phyloP scores from a whole-genome alignment of 2,329 filamentous ascomycete genomes.

The Venturia effusa region DNA sequence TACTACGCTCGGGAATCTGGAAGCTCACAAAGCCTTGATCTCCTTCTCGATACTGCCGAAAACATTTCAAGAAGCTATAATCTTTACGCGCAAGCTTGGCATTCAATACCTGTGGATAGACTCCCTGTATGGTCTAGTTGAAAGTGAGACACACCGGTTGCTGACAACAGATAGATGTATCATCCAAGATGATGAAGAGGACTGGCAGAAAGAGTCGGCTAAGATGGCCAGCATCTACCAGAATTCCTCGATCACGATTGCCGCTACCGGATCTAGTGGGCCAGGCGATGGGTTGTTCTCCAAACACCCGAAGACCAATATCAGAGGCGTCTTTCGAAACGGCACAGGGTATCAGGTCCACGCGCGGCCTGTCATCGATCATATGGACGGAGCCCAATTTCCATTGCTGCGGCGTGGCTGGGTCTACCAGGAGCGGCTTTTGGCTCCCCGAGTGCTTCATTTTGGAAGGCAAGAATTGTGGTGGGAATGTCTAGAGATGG shows the following conservation, averaged over 20 bases:
- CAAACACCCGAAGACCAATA: background rate
- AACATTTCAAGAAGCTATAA: conserved; percentile 25
- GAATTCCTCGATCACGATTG: conserved; percentile 17
- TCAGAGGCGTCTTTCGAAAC: background rate
- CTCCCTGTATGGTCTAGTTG: conserved; percentile 12
- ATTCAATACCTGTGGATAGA: conserved; percentile 28
- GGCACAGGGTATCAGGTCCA: conserved; percentile 6
- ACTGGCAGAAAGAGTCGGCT: conserved; percentile 19
- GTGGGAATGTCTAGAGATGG: conserved; percentile 11
- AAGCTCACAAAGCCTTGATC: conserved; percentile 12
- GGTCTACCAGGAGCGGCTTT: conserved; percentile 12
- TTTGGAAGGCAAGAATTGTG: conserved; percentile 8
- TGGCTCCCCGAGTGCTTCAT: conserved; percentile 11
- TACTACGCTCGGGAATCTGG: conserved; percentile 11
- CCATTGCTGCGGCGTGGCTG: conserved; percentile 11
- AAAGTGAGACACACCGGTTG: background rate
- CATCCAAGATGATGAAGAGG: conserved; percentile 16
- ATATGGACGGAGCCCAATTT: conserved; percentile 9
- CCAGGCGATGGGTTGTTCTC: conserved; percentile 9
- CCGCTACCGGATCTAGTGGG: conserved; percentile 17
- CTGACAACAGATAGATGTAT: conserved; percentile 13
- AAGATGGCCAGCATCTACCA: conserved; percentile 20
- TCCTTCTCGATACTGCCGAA: conserved; percentile 16
- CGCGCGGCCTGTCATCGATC: conserved; percentile 5
- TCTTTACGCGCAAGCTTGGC: conserved; percentile 24